phyloP scores from a whole-genome alignment of 2,329 filamentous ascomycete species.

The Penicillium carneum region DNA sequence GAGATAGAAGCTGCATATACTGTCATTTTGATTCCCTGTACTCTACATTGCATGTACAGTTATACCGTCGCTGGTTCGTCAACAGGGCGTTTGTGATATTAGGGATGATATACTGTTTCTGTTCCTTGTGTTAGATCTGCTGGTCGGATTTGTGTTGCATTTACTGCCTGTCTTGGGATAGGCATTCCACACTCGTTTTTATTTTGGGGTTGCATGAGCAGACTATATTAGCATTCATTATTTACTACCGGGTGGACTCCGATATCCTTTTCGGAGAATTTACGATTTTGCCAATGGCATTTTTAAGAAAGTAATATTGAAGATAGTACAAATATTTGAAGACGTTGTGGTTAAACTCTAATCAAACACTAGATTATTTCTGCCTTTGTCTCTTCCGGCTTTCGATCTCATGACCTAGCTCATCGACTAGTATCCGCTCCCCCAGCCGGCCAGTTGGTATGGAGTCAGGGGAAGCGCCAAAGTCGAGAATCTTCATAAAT shows the following conservation, averaged over 20 bases:
- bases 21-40: constrained; percentile 5
- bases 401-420: background rate
- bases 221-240: constrained; percentile 15
- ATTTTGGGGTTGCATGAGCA: background rate
- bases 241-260: constrained; percentile 30
- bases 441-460: constrained; percentile 78
- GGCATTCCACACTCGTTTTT: constrained; percentile 7
- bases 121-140: constrained; percentile 4
- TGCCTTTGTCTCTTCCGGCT: background rate
- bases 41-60: constrained; percentile 9
- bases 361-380: background rate
- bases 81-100: background rate
- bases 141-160: constrained; percentile 18
- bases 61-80: constrained; percentile 4
- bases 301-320: background rate
- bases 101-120: background rate
- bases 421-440: constrained; percentile 68
- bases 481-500: constrained; percentile 81
- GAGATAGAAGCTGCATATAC: background rate
- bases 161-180: constrained; percentile 12
- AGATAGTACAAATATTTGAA: background rate
- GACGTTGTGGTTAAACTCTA: background rate
- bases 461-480: constrained; percentile 89
- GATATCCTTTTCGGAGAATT: constrained; percentile 27
- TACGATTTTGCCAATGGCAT: background rate